Evolutionary conservation across 768 basidiomycete genomes (phyloP).

Genomic region (Rhodosporidiobolus sp.): DNA sequence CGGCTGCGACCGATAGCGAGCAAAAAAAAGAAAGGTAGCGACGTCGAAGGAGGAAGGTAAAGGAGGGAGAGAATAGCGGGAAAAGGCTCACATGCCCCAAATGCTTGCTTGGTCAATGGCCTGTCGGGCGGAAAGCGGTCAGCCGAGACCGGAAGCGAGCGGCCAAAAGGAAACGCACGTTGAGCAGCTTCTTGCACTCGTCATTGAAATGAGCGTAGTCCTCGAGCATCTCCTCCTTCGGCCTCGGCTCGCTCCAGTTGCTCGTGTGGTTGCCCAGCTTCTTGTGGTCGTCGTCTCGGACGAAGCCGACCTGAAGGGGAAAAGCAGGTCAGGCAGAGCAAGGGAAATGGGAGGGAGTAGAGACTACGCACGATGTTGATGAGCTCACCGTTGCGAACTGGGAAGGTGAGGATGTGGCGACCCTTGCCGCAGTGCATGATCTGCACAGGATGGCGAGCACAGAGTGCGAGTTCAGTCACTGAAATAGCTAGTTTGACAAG

Average conservation of each 20-base stretch:
- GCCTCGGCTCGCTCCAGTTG: constrained; percentile 18
- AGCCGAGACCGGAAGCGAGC: too few relatives aligned
- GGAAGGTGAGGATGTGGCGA: constrained; percentile 37
- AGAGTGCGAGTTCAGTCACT: too few relatives aligned
- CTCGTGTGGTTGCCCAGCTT: constrained; percentile 31
- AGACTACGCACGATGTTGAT: constrained; percentile 34
- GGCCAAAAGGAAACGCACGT: constrained; percentile 25
- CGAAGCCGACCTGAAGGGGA: constrained; percentile 12
- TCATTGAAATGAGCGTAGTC: constrained; percentile 25
- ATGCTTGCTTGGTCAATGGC: constrained; percentile 50
- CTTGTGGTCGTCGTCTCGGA: constrained; percentile 27
- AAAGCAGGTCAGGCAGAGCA: too few relatives aligned
- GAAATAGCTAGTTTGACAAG: too few relatives aligned
- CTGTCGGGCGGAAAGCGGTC: constrained; percentile 45
- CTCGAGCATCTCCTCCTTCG: constrained; percentile 32
- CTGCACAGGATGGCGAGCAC: background rate
- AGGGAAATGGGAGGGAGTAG: background rate
- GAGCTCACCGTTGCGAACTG: constrained; percentile 30
- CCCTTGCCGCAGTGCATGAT: constrained; percentile 29
- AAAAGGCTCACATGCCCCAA: constrained; percentile 53
- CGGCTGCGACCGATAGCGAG: background rate
- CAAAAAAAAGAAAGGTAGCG: too few relatives aligned
- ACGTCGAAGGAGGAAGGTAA: too few relatives aligned
- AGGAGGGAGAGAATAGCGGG: too few relatives aligned
- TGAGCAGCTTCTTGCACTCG: constrained; percentile 7